Conservation (phyloP, 306 rosid genomes). For the Urtica urens region DNA sequence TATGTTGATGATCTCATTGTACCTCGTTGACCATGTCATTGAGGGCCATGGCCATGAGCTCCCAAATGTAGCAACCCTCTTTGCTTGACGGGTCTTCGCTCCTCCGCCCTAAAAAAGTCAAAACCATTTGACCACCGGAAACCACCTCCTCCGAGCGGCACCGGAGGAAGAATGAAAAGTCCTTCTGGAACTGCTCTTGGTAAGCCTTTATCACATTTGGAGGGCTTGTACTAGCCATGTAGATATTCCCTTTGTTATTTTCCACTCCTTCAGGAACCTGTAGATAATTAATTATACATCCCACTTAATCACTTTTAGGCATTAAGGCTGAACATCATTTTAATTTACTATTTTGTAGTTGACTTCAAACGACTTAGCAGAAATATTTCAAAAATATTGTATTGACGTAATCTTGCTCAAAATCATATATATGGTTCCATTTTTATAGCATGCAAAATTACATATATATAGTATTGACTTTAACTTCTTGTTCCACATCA, state of each 20-base stretch:
- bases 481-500: too few species aligned
- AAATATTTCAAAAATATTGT: too few species aligned
- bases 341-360: too few species aligned
- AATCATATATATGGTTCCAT: too few species aligned
- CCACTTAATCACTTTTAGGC: too few species aligned
- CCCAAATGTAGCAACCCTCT: slow-evolving; percentile 51
- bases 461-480: too few species aligned
- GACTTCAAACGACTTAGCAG: too few species aligned
- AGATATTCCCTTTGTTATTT: slow-evolving; percentile 46
- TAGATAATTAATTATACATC: slow-evolving; percentile 6
- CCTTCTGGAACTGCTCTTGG: slow-evolving; percentile 35
- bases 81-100: slow-evolving; percentile 33
- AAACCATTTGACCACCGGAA: slow-evolving; percentile 38
- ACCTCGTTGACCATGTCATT: slow-evolving; percentile 34
- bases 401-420: too few species aligned
- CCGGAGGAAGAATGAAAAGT: slow-evolving; percentile 32
- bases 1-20: background rate
- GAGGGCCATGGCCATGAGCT: slow-evolving; percentile 41
- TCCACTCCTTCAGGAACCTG: slow-evolving; percentile 44
- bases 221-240: slow-evolving; percentile 36
- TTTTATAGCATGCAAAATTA: too few species aligned
- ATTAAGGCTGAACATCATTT: too few species aligned
- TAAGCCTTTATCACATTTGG: slow-evolving; percentile 29
- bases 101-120: slow-evolving; percentile 41
- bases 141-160: slow-evolving; percentile 43